Conservation (phyloP, 2,329 filamentous ascomycete species). For the Huntiella omanensis region DNA sequence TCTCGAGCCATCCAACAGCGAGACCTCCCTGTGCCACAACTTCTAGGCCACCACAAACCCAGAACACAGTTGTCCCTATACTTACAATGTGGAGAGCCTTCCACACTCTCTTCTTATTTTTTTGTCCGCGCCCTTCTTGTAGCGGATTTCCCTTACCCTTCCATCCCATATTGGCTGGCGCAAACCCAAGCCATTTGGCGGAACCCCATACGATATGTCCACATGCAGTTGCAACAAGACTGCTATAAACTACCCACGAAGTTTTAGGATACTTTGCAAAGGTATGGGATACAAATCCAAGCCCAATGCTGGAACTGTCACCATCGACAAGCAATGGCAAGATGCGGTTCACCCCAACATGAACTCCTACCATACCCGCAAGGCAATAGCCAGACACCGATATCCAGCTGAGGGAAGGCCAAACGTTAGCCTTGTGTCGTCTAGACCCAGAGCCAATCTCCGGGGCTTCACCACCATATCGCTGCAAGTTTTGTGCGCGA, state of each 20-base stretch:
- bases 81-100: constrained; percentile 50
- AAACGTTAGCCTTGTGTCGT: constrained; percentile 20
- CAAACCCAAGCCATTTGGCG: constrained; percentile 59
- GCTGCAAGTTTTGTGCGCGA: constrained; percentile 46
- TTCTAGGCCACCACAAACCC: constrained; percentile 65
- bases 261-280: constrained; percentile 52
- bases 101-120: constrained; percentile 44
- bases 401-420: constrained; percentile 55
- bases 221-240: constrained; percentile 46
- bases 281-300: constrained; percentile 71
- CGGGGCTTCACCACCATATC: constrained; percentile 54
- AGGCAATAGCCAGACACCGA: constrained; percentile 56
- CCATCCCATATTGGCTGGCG: constrained; percentile 35
- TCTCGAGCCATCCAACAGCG: constrained; percentile 61
- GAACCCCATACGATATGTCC: constrained; percentile 73
- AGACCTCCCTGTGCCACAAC: constrained; percentile 55
- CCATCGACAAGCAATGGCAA: constrained; percentile 63
- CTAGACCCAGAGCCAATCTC: constrained; percentile 5
- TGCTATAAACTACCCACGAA: constrained; percentile 49
- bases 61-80: constrained; percentile 40
- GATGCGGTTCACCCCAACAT: constrained; percentile 57
- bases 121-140: constrained; percentile 31
- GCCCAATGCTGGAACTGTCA: constrained; percentile 66
- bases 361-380: constrained; percentile 44
- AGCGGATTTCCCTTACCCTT: constrained; percentile 23